Percentiles rank a stretch among this genome's conserved stretches.
Evolutionary conservation across 1,284 basidiomycete genomes (phyloP).

Genomic region (Coniferiporia weirii): DNA sequence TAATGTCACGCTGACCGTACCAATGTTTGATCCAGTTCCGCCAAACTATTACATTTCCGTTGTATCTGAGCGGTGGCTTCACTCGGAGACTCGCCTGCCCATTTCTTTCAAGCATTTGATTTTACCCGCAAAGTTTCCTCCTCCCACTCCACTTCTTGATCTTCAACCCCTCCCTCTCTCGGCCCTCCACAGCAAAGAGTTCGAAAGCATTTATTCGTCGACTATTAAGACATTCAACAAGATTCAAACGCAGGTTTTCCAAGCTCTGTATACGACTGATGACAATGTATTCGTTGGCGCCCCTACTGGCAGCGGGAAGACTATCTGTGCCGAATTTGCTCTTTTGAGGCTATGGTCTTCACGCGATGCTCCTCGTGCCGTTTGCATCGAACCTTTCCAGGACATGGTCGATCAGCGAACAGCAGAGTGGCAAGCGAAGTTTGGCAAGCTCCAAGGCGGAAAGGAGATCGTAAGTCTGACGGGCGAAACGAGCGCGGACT

Average conservation of each 20-base stretch:
- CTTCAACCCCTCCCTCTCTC: slow-evolving; percentile 88
- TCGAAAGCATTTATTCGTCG: slow-evolving; percentile 78
- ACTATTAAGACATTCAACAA: slow-evolving; percentile 90
- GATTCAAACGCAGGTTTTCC: slow-evolving; percentile 99
- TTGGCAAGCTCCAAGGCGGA: slow-evolving; percentile 75
- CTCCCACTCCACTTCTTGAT: slow-evolving; percentile 89
- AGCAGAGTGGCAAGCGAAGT: slow-evolving; percentile 86
- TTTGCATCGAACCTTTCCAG: slow-evolving; percentile 95
- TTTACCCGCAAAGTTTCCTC: slow-evolving; percentile 94
- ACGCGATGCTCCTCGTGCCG: slow-evolving; percentile 76
- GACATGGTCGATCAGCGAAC: slow-evolving; percentile 94
- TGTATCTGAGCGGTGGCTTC: slow-evolving; percentile 93
- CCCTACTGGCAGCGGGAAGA: slow-evolving; percentile 96
- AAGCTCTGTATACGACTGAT: slow-evolving; percentile 92
- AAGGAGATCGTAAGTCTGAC: slow-evolving; percentile 93
- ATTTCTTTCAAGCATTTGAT: slow-evolving; percentile 98
- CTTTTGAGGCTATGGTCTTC: slow-evolving; percentile 90
- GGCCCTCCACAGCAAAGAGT: slow-evolving; percentile 89
- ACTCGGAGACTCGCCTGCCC: slow-evolving; percentile 90
- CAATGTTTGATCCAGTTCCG: slow-evolving; percentile 95
- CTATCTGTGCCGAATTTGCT: slow-evolving; percentile 95
- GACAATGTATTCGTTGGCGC: slow-evolving; percentile 96
- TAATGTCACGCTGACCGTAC: slow-evolving; percentile 90
- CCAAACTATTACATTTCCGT: slow-evolving; percentile 98
- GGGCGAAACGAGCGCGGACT: slow-evolving; percentile 91